These are phyloP conservation scores for Agastache rugosa DNA, from an alignment of 257 asterid genomes.

Conservation along the genomic window DNA sequence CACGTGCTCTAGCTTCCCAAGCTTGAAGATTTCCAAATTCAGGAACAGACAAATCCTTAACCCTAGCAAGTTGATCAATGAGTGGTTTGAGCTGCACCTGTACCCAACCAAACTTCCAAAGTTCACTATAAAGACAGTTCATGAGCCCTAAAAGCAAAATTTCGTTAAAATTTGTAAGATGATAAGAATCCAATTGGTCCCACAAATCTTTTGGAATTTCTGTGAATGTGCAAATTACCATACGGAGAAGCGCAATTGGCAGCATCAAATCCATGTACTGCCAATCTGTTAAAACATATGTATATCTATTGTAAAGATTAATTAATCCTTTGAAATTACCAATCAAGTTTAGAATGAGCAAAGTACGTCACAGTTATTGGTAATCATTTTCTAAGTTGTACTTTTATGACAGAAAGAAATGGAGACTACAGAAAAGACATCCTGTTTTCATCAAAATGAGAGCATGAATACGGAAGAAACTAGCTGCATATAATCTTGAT, in stretches of 20 bases:
- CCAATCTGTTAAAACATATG: constrained; percentile 35
- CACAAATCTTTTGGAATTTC: constrained; percentile 9
- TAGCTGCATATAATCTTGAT: too few relatives aligned
- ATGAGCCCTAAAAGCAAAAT: constrained; percentile 25
- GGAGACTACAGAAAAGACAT: not conserved
- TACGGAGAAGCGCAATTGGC: constrained; percentile 33
- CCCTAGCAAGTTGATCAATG: constrained; percentile 79
- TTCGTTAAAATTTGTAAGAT: constrained; percentile 19
- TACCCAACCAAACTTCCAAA: constrained; percentile 41
- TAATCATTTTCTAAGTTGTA: not conserved
- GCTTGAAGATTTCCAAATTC: constrained; percentile 92
- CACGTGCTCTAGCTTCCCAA: constrained; percentile 86
- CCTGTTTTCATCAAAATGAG: too few relatives aligned
- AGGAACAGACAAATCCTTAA: constrained; percentile 86
- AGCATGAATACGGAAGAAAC: too few relatives aligned
- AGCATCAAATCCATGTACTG: constrained; percentile 38
- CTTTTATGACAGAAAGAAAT: not conserved
- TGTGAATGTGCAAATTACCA: constrained; percentile 39
- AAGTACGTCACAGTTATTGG: not conserved
- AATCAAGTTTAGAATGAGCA: constrained; percentile 29
- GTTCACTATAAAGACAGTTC: constrained; percentile 27
- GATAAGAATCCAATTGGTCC: not conserved
- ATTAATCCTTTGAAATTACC: constrained; percentile 23
- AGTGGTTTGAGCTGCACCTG: constrained; percentile 91
- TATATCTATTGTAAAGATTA: constrained; percentile 30